phyloP scores from a whole-genome alignment of 805 yeast species.

The Candida mattraensis region DNA sequence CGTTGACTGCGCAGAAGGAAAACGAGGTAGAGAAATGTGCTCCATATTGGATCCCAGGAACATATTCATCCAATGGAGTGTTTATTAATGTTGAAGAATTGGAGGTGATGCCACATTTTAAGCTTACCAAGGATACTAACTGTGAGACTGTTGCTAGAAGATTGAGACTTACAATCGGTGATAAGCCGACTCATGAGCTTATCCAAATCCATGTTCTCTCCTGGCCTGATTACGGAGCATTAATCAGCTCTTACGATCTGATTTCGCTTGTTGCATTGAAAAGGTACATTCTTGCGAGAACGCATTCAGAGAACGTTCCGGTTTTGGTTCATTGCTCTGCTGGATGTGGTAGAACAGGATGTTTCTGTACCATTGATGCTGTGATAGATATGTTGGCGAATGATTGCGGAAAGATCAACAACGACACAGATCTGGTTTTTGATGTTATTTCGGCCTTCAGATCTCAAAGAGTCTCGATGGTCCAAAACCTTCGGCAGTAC shows the following conservation, averaged over 20 bases:
- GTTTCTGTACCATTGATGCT: constrained; percentile 73
- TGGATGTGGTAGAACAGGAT: constrained; percentile 96
- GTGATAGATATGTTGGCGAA: constrained; percentile 41
- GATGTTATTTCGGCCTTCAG: constrained; percentile 48
- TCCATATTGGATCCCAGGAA: constrained; percentile 74
- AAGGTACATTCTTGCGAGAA: constrained; percentile 21
- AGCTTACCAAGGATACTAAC: constrained; percentile 23
- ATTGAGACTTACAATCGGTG: constrained; percentile 41
- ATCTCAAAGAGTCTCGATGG: constrained; percentile 56
- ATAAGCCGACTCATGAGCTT: constrained; percentile 42
- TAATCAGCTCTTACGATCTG: constrained; percentile 55
- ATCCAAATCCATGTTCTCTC: constrained; percentile 73
- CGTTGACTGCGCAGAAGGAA: constrained; percentile 75
- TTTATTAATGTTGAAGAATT: constrained; percentile 25
- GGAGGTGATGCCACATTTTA: constrained; percentile 28
- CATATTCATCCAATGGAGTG: constrained; percentile 36
- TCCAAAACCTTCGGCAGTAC: constrained; percentile 56
- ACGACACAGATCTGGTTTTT: constrained; percentile 42
- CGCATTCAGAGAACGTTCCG: constrained; percentile 37
- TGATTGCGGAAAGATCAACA: constrained; percentile 9
- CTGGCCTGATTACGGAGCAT: constrained; percentile 84
- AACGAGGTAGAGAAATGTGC: constrained; percentile 79
- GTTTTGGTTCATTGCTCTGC: constrained; percentile 90
- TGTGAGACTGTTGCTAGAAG: constrained; percentile 39
- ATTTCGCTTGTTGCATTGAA: constrained; percentile 50